These are phyloP conservation scores for Alopecurus myosuroides DNA, from an alignment of 176 grass and related monocot genomes.

Conservation along the genomic window DNA sequence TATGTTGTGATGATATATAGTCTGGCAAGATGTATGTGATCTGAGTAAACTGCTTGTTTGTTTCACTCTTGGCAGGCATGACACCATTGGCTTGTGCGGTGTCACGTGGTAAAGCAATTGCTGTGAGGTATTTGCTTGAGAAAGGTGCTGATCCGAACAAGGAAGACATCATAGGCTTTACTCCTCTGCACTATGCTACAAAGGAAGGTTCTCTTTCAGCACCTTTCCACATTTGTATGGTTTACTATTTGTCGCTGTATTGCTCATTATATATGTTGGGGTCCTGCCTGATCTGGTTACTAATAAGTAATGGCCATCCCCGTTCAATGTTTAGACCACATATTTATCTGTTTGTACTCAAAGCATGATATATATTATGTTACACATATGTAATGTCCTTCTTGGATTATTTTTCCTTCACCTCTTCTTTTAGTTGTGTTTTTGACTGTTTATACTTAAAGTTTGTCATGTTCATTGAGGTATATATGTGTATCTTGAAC, in stretches of 20 bases:
- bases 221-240: neutral
- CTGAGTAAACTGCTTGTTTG: neutral
- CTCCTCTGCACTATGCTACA: slow-evolving; percentile 38
- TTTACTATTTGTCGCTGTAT: neutral
- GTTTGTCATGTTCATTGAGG: neutral
- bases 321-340: neutral
- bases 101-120: slow-evolving; percentile 16
- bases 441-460: neutral
- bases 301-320: neutral
- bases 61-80: slow-evolving; percentile 14
- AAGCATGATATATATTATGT: too few relatives aligned
- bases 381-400: neutral
- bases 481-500: neutral
- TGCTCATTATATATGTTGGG: neutral
- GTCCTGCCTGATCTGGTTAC: neutral
- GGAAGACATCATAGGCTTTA: slow-evolving; percentile 14
- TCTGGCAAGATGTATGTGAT: neutral
- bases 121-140: slow-evolving; percentile 32
- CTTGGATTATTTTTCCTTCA: neutral
- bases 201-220: slow-evolving; percentile 15
- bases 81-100: slow-evolving; percentile 34
- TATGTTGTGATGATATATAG: neutral
- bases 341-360: neutral
- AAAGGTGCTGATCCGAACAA: slow-evolving; percentile 34
- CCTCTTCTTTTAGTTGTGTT: neutral